A percentile compares a stretch with the other conserved stretches of the same genome.
These are phyloP conservation scores for Litsea cubeba DNA, from an alignment of 164 flowering plant genomes.

Conservation along the genomic window DNA sequence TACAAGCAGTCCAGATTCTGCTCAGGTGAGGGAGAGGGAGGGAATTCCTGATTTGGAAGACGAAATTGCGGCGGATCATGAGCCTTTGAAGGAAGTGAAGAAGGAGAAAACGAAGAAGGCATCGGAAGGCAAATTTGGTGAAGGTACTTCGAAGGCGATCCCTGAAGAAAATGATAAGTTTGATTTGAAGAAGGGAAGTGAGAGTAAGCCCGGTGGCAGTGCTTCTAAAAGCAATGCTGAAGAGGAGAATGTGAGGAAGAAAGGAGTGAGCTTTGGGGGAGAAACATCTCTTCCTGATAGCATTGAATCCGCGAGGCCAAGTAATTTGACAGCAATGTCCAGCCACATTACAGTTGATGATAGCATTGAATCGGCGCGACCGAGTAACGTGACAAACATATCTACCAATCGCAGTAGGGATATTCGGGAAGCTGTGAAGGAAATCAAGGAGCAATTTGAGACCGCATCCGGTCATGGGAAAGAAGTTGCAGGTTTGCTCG, in stretches of 20 bases:
- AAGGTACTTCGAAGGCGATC: slow-evolving; percentile 36
- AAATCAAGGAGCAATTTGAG: slow-evolving; percentile 75
- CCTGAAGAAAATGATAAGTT: slow-evolving; percentile 12
- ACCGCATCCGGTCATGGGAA: slow-evolving; percentile 62
- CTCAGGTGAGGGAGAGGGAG: slow-evolving; percentile 82
- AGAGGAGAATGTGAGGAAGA: slow-evolving; percentile 40
- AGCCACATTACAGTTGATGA: neutral
- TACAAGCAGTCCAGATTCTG: slow-evolving; percentile 77
- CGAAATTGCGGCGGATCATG: slow-evolving; percentile 51
- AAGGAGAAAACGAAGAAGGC: slow-evolving; percentile 29
- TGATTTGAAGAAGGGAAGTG: slow-evolving; percentile 21
- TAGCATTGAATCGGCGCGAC: slow-evolving; percentile 16
- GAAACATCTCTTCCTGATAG: slow-evolving; percentile 1
- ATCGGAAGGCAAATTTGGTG: slow-evolving; percentile 19
- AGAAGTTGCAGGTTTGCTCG: slow-evolving; percentile 77
- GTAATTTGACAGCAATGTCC: neutral
- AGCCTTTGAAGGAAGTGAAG: slow-evolving; percentile 11
- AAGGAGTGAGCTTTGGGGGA: slow-evolving; percentile 15
- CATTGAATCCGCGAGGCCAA: neutral
- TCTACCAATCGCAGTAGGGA: slow-evolving; percentile 57
- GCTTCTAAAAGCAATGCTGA: slow-evolving; percentile 26
- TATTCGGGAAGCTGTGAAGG: slow-evolving; percentile 70
- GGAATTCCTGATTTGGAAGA: slow-evolving; percentile 98
- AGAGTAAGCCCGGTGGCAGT: slow-evolving; percentile 31
- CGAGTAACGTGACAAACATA: slow-evolving; percentile 46